Percentiles rank a stretch among this genome's conserved stretches.
Evolutionary conservation across 192 early-diverging fungal genomes (phyloP).

Genomic region (Haplosporangium gracile): DNA sequence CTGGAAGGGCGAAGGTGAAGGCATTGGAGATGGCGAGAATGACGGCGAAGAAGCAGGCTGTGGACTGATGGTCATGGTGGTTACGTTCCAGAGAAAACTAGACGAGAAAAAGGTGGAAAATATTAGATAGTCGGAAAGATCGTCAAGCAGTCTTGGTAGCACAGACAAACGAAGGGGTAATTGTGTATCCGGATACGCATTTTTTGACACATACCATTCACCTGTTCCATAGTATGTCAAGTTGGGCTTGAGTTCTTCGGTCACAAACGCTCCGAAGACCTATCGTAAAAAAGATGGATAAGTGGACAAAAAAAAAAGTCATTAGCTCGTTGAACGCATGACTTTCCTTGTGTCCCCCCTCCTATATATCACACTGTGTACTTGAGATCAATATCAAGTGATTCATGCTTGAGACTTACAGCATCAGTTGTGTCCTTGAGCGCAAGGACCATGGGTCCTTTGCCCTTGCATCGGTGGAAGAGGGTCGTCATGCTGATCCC

Average conservation of each 20-base stretch:
- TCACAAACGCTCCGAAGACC: constrained; percentile 86
- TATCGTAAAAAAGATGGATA: constrained; percentile 36
- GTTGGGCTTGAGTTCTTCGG: constrained; percentile 72
- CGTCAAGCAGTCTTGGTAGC: not conserved
- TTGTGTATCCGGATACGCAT: not conserved
- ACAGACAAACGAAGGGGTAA: not conserved
- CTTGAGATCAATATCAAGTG: too few species aligned
- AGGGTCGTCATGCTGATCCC: constrained; percentile 92
- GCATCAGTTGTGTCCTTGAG: constrained; percentile 73
- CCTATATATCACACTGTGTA: not conserved
- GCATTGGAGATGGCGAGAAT: constrained; percentile 19
- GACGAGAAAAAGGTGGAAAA: not conserved
- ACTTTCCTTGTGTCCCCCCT: not conserved
- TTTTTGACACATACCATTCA: constrained; percentile 70
- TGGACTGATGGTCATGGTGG: constrained; percentile 29
- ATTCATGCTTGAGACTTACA: constrained; percentile 43
- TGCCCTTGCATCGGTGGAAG: constrained; percentile 70
- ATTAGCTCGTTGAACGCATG: not conserved
- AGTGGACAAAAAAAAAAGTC: not conserved
- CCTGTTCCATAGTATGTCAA: constrained; percentile 86
- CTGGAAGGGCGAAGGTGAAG: constrained; percentile 46
- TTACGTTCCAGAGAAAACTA: constrained; percentile 83
- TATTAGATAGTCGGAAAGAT: not conserved
- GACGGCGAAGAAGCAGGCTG: constrained; percentile 29
- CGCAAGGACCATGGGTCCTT: constrained; percentile 77